phyloP scores from a whole-genome alignment of 1,139 yeast species.

The Pichia sp. region DNA sequence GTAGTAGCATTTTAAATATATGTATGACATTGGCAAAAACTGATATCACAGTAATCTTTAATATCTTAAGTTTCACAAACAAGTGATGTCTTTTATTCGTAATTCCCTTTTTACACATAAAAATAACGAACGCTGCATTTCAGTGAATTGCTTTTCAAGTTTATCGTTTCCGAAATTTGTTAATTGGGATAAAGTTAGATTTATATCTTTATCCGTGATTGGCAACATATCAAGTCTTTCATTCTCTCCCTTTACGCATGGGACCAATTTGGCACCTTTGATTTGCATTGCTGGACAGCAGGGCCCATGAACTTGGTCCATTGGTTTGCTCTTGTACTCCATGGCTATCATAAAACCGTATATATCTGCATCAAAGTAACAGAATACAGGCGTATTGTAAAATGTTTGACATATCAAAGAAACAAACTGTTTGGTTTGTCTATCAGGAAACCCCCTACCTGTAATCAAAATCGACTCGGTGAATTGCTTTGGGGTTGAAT shows the following conservation, averaged over 20 bases:
- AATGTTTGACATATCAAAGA: constrained; percentile 41
- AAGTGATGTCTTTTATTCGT: constrained; percentile 6
- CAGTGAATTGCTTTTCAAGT: neutral
- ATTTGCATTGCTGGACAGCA: constrained; percentile 5
- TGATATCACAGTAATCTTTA: too few relatives aligned
- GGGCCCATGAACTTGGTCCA: neutral
- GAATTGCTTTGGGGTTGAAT: neutral
- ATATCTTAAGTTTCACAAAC: neutral
- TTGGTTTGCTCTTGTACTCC: constrained; percentile 31
- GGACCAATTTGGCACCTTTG: constrained; percentile 9
- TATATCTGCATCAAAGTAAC: constrained; percentile 58
- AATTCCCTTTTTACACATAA: constrained; percentile 12
- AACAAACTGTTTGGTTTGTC: constrained; percentile 58
- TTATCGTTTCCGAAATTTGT: neutral
- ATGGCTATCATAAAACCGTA: constrained; percentile 61
- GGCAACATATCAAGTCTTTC: constrained; percentile 1
- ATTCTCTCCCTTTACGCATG: neutral
- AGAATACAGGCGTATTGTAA: constrained; percentile 40
- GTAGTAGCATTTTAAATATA: neutral
- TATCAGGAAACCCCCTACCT: constrained; percentile 74
- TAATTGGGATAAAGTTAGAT: constrained; percentile 4
- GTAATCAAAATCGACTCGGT: constrained; percentile 39
- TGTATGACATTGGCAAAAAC: neutral
- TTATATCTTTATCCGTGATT: constrained; percentile 5
- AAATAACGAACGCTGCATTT: constrained; percentile 14